Evolutionary conservation across 2,329 filamentous ascomycete species (phyloP), one percentile per base, ranked within the genome.

Genomic region (Lecanosticta acicola): DNA sequence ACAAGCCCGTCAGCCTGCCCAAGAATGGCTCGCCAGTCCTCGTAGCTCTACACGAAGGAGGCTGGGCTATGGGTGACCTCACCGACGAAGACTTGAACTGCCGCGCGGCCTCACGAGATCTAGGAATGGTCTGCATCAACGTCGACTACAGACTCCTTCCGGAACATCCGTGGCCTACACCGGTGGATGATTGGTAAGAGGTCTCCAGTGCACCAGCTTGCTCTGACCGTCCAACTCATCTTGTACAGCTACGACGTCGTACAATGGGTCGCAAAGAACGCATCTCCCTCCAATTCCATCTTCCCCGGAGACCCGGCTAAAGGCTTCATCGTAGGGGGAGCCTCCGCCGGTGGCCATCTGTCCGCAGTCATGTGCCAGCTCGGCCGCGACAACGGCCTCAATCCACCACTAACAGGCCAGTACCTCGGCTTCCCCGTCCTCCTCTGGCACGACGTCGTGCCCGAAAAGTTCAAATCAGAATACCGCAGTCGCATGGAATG

Each of bases 291-390:
- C 1, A 16, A 32, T 2, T 16, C 29, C 2, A 17, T 46, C 13
- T 38, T 55, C 1, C 45, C 66, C 65, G 10, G 47, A 56, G 16
- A 69, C 71, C 48, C 67, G 66, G 56, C 61, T 9, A 59, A 61
- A 4, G 73, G 72, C 0, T 76, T 77, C 49, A 50, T 77, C 7
- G 46, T 75, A 5, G 72, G 71, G n/a, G 74, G 74, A 1, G 65
- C 65, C 1, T 73, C 68, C 3, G 72, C 74, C 3, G 71, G 70
- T 11, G 69, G 63, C 9, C 71, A 70, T 40, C 57, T 73, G n/a
- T 48, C 62, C 4, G 64, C 68, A 3, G 61, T 70, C 1, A 53
- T 70, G 3, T 53, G 62, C 1, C 71, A 73, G 48, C 57, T 69
- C 0, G 65, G 66, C 1, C 59, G 68, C 0, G 68, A 74, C 39